Conservation (phyloP, 495 filamentous ascomycete species). For the Penicillium cinerascens region DNA sequence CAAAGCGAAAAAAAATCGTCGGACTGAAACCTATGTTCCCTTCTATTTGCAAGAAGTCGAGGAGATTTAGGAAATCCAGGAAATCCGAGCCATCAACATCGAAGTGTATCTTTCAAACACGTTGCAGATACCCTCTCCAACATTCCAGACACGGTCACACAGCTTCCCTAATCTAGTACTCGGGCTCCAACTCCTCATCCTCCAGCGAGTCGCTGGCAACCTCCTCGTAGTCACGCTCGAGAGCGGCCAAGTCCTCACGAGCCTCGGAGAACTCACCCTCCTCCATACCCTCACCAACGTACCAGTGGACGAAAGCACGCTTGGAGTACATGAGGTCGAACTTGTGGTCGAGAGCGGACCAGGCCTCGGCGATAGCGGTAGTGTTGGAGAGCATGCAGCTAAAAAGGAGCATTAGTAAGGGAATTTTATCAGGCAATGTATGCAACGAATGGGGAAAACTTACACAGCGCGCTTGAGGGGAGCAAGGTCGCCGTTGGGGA, state of each 20-base stretch:
- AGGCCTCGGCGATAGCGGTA: slow-evolving; percentile 97
- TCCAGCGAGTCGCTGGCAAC: slow-evolving; percentile 94
- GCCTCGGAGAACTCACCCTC: slow-evolving; percentile 99
- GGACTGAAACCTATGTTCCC: slow-evolving; percentile 42
- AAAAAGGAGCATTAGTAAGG: slow-evolving; percentile 23
- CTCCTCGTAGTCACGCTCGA: slow-evolving; percentile 99
- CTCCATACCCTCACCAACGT: slow-evolving; percentile 99
- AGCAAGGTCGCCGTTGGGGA: slow-evolving; percentile 94
- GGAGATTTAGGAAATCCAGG: slow-evolving; percentile 26
- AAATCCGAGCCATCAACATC: slow-evolving; percentile 23
- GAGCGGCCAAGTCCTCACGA: slow-evolving; percentile 93
- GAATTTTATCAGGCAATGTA: neutral
- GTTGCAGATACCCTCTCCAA: slow-evolving; percentile 20
- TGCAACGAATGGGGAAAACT: slow-evolving; percentile 22
- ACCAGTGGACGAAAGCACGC: slow-evolving; percentile 99
- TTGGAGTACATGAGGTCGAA: slow-evolving; percentile 99
- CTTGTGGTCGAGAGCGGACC: slow-evolving; percentile 95
- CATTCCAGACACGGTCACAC: slow-evolving; percentile 17
- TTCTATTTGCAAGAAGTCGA: slow-evolving; percentile 43
- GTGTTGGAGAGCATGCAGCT: slow-evolving; percentile 99
- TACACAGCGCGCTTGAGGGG: slow-evolving; percentile 97
- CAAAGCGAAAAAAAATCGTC: slow-evolving; percentile 39
- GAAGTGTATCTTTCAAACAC: slow-evolving; percentile 28
- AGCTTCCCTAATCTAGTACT: slow-evolving; percentile 70
- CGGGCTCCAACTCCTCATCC: slow-evolving; percentile 82